phyloP scores from a whole-genome alignment of 108 stramenopile genomes.

The Cylindrotheca closterium region DNA sequence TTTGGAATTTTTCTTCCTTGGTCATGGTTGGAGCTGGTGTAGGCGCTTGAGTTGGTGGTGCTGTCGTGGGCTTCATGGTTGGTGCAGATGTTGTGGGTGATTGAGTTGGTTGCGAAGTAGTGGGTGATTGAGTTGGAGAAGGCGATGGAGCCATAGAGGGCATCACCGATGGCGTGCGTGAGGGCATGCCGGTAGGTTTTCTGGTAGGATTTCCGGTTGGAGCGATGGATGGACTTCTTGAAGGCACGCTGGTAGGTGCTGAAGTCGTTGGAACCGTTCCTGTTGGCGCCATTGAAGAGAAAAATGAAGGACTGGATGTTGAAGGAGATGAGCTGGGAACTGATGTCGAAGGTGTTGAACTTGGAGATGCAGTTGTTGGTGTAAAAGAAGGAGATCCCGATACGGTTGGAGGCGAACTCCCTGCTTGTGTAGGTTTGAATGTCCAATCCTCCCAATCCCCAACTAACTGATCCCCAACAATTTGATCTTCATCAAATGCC shows the following conservation, averaged over 20 bases:
- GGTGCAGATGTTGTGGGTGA: neutral
- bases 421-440: neutral
- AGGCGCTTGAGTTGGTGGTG: too few species aligned
- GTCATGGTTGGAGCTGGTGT: conserved; percentile 1
- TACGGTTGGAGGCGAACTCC: conserved; percentile 6
- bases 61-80: too few species aligned
- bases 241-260: too few species aligned
- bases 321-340: neutral
- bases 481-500: neutral
- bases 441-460: conserved; percentile 1
- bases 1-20: neutral
- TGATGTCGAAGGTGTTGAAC: neutral
- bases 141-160: neutral
- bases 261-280: neutral
- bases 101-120: neutral
- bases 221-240: neutral
- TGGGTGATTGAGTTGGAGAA: neutral
- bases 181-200: neutral
- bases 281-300: neutral
- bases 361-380: conserved; percentile 7
- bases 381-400: neutral
- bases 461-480: neutral
- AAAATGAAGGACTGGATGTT: neutral
- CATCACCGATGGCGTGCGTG: neutral
- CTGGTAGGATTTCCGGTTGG: neutral